Percentiles rank a stretch among this genome's conserved stretches.
These are phyloP conservation scores for Penicillium cataractarum DNA, from an alignment of 495 filamentous ascomycete genomes.

Conservation along the genomic window DNA sequence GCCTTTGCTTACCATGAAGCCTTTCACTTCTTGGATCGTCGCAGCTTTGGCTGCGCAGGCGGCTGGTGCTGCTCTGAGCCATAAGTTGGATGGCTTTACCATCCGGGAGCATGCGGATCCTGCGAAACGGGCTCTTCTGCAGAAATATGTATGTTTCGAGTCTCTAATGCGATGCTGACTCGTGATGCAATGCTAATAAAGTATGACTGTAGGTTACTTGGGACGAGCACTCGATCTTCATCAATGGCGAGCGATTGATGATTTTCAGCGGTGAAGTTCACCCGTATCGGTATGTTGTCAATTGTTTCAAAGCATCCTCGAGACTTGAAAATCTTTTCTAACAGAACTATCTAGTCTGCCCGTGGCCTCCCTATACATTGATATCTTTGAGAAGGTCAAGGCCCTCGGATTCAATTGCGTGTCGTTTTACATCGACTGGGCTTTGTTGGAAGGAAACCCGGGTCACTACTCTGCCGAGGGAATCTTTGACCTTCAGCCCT, in stretches of 20 bases:
- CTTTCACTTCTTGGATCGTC: slow-evolving; percentile 34
- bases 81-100: slow-evolving; percentile 40
- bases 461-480: slow-evolving; percentile 71
- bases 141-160: slow-evolving; percentile 40
- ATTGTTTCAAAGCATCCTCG: background rate
- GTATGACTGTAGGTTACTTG: slow-evolving; percentile 60
- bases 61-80: slow-evolving; percentile 40
- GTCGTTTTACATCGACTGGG: slow-evolving; percentile 78
- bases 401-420: slow-evolving; percentile 76
- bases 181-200: background rate
- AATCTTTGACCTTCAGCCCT: slow-evolving; percentile 67
- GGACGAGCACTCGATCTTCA: slow-evolving; percentile 74
- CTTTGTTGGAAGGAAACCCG: slow-evolving; percentile 74
- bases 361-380: slow-evolving; percentile 70
- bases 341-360: slow-evolving; percentile 56
- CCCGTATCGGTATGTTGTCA: slow-evolving; percentile 56
- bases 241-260: slow-evolving; percentile 71
- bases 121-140: slow-evolving; percentile 38
- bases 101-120: slow-evolving; percentile 44
- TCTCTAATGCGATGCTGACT: too few species aligned
- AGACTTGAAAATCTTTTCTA: background rate
- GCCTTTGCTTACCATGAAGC: slow-evolving; percentile 33
- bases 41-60: slow-evolving; percentile 42
- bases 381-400: slow-evolving; percentile 80
- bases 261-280: slow-evolving; percentile 77